Base-by-base conservation (phyloP, 441 rosid species). In the Pelargonium myrrhifolium region DNA sequence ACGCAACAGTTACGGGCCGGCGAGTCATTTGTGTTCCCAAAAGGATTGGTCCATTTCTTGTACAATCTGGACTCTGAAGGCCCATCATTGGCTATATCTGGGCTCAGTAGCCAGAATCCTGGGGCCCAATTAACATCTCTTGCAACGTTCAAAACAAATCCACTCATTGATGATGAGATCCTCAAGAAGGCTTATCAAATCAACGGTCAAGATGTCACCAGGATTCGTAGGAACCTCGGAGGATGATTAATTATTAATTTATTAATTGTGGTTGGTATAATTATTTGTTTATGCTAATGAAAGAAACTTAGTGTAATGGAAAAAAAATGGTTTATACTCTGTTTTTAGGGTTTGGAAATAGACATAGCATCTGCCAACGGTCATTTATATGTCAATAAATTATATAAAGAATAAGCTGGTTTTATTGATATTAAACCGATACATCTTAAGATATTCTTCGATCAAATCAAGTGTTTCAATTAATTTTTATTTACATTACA, bases 21-120 rank as follows among this genome's bases (percentile, higher is more conserved):
- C 0, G 91, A 85, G 4, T 71, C 89, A 3, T 85, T 86, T 59
- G 87, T 88, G 67, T 90, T 88, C 17, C 92, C 94, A 0, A 86
- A 60, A 67, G 94, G 86, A 4, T 71, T 88, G 68, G 60, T 86
- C 53, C 90, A 85, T 78, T 90, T 74, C 73, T 67, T 88, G 6
- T 82, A 43, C 71, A 90, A 88, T 31, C 3, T 65, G 28, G 87
- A 88, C 64, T 21, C 75, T 0, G 37, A 0, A 11, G 56, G 15
- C 21, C 70, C 85, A 1, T 90, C 96, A 3, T 14, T 86, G 55
- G 85, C 85, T 18, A 0, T 91, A 6, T 86, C 93, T 42, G 90
- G 96, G 67, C 75, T 86, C 11, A 79, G 40, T 35, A 85, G 90
- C 80, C 93, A 82, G 69, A 83, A 80, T 65, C 97, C 85, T 15